Conservation (phyloP, 2,329 filamentous ascomycete genomes). For the Phialophora expanda region DNA sequence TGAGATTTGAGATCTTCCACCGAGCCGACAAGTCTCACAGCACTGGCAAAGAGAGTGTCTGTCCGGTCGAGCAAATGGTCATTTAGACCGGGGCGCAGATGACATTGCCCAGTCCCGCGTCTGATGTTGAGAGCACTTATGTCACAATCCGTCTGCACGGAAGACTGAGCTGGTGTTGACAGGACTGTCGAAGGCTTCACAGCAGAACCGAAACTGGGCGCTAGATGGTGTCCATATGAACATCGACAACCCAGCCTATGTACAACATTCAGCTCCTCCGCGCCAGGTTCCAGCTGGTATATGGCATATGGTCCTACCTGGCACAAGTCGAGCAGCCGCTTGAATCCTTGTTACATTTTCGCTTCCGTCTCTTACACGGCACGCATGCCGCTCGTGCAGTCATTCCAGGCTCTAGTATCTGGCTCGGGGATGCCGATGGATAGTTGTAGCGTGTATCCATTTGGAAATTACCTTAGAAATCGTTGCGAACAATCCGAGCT, state of each 20-base stretch:
- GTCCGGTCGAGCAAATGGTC: too few species aligned
- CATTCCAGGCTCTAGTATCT: too few species aligned
- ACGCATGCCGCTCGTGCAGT: not conserved
- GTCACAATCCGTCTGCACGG: not conserved
- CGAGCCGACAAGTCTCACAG: not conserved
- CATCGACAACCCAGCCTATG: not conserved
- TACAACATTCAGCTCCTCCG: not conserved
- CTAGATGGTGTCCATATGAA: not conserved
- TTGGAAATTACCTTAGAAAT: too few species aligned
- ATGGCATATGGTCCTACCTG: not conserved
- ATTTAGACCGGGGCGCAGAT: too few species aligned
- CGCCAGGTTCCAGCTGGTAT: not conserved
- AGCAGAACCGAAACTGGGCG: not conserved
- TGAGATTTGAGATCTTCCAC: not conserved
- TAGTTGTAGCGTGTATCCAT: too few species aligned
- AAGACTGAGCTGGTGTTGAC: too few species aligned
- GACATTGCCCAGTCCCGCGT: not conserved
- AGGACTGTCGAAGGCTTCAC: not conserved
- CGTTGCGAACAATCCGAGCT: too few species aligned
- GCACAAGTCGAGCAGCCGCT: constrained; percentile 7
- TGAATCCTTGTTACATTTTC: constrained; percentile 5
- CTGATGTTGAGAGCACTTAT: not conserved
- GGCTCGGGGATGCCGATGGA: too few species aligned
- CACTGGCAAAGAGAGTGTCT: not conserved
- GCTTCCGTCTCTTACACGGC: constrained; percentile 1